Conservation (phyloP, 2,329 filamentous ascomycete species). For the Fusarium chlamydosporum region DNA sequence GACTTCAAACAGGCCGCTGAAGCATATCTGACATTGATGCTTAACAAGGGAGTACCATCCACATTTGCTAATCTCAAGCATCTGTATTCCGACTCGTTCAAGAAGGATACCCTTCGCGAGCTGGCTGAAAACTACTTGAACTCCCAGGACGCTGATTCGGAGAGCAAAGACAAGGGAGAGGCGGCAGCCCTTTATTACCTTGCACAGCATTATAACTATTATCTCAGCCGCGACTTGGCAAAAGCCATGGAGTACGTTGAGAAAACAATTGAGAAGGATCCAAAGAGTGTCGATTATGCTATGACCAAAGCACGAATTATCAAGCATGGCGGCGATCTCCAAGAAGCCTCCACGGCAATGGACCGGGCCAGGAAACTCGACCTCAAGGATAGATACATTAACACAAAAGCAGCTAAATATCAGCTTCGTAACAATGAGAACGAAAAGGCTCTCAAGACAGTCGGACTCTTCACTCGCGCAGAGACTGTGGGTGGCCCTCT, state of each 20-base stretch:
- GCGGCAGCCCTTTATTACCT: constrained; percentile 91
- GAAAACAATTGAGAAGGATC: constrained; percentile 82
- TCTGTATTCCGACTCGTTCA: constrained; percentile 82
- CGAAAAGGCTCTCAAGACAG: constrained; percentile 85
- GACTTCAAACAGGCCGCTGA: constrained; percentile 84
- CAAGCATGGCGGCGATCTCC: constrained; percentile 87
- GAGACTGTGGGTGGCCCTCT: constrained; percentile 90
- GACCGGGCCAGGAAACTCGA: constrained; percentile 88
- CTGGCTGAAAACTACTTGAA: constrained; percentile 84
- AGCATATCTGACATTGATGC: constrained; percentile 83
- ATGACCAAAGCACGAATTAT: constrained; percentile 96
- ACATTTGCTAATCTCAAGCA: constrained; percentile 98
- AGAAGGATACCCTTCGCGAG: constrained; percentile 81
- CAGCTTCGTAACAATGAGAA: constrained; percentile 93
- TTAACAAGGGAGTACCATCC: constrained; percentile 93
- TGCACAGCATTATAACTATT: constrained; percentile 96
- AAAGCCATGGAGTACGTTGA: constrained; percentile 89
- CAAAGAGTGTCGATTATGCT: constrained; percentile 88
- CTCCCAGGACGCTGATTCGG: constrained; percentile 66
- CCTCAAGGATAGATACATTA: constrained; percentile 94
- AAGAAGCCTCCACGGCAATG: constrained; percentile 88
- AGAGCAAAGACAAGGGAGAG: constrained; percentile 71
- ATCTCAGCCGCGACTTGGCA: constrained; percentile 83
- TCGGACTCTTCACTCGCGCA: constrained; percentile 93
- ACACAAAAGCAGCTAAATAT: constrained; percentile 98